A percentile compares a stretch with the other conserved stretches of the same genome.
These are phyloP conservation scores for Trichothecium sympodiale DNA, from an alignment of 2,329 filamentous ascomycete species.

Conservation along the genomic window DNA sequence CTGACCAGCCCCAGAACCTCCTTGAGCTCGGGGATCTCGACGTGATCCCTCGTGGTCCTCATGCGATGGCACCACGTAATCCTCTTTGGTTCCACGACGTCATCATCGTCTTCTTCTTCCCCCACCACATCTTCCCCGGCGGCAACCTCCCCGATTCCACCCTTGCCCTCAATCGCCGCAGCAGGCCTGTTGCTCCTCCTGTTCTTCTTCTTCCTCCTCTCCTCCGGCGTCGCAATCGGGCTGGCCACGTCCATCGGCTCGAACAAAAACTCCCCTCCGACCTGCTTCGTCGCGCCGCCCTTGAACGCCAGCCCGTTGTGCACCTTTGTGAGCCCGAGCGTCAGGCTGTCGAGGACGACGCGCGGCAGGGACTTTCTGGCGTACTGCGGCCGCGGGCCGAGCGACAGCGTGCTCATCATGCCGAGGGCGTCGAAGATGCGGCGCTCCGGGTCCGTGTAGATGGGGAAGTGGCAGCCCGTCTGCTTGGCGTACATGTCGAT, in stretches of 20 bases:
- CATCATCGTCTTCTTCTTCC: slow-evolving; percentile 9
- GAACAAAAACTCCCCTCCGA: slow-evolving; percentile 72
- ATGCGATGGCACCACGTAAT: slow-evolving; percentile 77
- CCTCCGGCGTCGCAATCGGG: slow-evolving; percentile 31
- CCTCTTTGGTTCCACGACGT: slow-evolving; percentile 38
- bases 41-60: slow-evolving; percentile 67
- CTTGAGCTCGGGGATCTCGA: slow-evolving; percentile 57
- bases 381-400: slow-evolving; percentile 54
- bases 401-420: slow-evolving; percentile 52
- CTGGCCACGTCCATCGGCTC: slow-evolving; percentile 38
- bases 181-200: slow-evolving; percentile 4
- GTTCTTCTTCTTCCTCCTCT: slow-evolving; percentile 13
- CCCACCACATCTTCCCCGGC: slow-evolving; percentile 3
- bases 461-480: slow-evolving; percentile 58
- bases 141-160: slow-evolving; percentile 1
- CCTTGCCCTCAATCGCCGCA: no score
- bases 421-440: slow-evolving; percentile 56
- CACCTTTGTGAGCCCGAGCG: slow-evolving; percentile 49
- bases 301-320: slow-evolving; percentile 47
- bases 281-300: slow-evolving; percentile 55
- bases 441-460: slow-evolving; percentile 64
- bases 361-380: slow-evolving; percentile 43
- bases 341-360: slow-evolving; percentile 37
- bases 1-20: slow-evolving; percentile 45
- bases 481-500: slow-evolving; percentile 55